These are phyloP conservation scores for Silybum marianum DNA, from an alignment of 129 eudicot species.

Conservation along the genomic window DNA sequence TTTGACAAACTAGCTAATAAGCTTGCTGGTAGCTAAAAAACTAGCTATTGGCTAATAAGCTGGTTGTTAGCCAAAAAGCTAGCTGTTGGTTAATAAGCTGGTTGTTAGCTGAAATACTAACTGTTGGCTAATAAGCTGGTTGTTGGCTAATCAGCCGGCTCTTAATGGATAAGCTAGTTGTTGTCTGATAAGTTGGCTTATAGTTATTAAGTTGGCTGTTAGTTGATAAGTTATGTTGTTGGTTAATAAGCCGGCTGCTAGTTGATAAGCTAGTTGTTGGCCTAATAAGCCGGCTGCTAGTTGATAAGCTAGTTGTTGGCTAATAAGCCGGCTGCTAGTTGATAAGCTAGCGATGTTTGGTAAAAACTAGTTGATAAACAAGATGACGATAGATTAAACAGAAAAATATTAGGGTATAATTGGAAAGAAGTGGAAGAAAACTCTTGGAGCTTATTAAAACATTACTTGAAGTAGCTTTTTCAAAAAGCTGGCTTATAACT, in stretches of 20 bases:
- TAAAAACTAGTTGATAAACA: background rate
- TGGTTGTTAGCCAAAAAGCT: background rate
- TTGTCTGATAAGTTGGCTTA: no score
- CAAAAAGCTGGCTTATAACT: background rate
- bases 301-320: no score
- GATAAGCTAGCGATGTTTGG: background rate
- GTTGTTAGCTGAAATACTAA: background rate
- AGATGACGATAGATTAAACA: background rate
- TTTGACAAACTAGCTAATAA: background rate
- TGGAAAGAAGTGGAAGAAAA: background rate
- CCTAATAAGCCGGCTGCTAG: no score
- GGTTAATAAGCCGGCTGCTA: background rate
- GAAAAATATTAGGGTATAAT: background rate
- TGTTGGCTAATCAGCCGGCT: no score
- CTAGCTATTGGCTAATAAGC: background rate
- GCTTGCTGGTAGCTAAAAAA: background rate
- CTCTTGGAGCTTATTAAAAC: background rate
- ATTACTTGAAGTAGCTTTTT: background rate
- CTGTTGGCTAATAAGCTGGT: background rate
- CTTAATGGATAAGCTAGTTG: no score
- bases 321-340: background rate
- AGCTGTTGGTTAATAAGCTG: background rate
- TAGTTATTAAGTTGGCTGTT: background rate
- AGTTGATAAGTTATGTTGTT: background rate
- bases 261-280: background rate